Percentiles rank a stretch among this genome's conserved stretches.
Conservation (phyloP, 2,329 filamentous ascomycete species). For the Blastomyces emzantsi region DNA sequence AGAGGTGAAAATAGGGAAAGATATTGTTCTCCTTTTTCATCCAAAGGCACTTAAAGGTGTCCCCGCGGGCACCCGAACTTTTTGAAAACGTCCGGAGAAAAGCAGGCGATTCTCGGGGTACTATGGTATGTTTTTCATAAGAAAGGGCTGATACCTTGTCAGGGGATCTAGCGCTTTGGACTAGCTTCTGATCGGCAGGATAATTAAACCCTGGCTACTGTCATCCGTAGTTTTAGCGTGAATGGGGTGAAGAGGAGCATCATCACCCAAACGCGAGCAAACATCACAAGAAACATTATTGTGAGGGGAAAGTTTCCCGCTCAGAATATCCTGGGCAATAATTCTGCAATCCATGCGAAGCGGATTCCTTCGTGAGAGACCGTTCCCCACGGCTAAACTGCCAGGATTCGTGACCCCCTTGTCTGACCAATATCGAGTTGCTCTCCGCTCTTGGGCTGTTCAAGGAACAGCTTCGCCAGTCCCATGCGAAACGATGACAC, state of each 20-base stretch:
- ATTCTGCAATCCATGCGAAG: background rate
- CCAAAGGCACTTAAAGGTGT: background rate
- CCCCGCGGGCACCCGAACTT: background rate
- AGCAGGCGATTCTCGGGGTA: too few relatives aligned
- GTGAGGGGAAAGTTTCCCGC: background rate
- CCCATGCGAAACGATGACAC: conserved; percentile 1
- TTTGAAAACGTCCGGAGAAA: background rate
- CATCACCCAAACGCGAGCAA: too few relatives aligned
- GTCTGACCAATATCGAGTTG: background rate
- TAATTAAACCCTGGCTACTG: background rate
- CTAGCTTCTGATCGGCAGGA: background rate
- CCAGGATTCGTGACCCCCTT: background rate
- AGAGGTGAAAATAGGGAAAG: background rate
- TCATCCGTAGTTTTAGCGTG: background rate
- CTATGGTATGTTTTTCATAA: too few relatives aligned
- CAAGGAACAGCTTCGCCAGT: background rate
- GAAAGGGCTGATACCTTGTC: background rate
- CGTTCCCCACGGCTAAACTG: background rate
- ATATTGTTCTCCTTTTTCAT: background rate
- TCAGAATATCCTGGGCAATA: background rate
- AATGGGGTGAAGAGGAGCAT: background rate
- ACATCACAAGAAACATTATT: too few relatives aligned
- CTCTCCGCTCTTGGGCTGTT: background rate
- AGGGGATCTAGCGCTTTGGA: background rate
- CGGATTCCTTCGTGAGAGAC: background rate